Conservation (phyloP, 2,329 filamentous ascomycete species). For the Hypomyces rosellus region DNA sequence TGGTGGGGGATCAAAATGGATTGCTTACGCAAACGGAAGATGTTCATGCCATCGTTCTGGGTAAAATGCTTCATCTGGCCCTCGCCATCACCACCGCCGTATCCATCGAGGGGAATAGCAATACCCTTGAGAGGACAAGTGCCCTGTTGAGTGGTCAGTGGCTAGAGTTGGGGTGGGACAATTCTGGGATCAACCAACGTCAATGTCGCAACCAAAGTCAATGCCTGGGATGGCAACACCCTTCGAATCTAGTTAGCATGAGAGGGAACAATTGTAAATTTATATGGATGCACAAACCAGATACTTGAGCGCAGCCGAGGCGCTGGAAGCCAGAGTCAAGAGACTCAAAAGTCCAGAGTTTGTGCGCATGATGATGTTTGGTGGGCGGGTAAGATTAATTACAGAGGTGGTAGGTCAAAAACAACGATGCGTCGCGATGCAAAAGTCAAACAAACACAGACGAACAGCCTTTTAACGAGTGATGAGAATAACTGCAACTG, state of each 20-base stretch:
- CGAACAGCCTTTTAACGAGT: no score
- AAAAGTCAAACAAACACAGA: no score
- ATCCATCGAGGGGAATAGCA: slow-evolving; percentile 28
- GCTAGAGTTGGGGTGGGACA: neutral
- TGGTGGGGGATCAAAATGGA: neutral
- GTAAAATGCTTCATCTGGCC: slow-evolving; percentile 54
- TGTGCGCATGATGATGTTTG: neutral
- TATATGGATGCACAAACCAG: neutral
- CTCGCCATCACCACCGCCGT: slow-evolving; percentile 32
- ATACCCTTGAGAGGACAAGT: slow-evolving; percentile 30
- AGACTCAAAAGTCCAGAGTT: neutral
- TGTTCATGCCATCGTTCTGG: slow-evolving; percentile 44
- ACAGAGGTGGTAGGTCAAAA: no score
- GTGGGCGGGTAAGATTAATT: no score
- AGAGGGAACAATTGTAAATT: neutral
- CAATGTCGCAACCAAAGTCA: slow-evolving; percentile 42
- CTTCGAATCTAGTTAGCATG: slow-evolving; percentile 11
- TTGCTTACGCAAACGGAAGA: slow-evolving; percentile 44
- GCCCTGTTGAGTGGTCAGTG: slow-evolving; percentile 22
- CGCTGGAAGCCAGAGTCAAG: neutral
- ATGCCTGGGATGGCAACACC: slow-evolving; percentile 42
- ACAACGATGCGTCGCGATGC: no score
- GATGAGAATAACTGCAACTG: no score
- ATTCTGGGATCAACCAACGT: slow-evolving; percentile 25
- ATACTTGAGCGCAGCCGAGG: neutral